A percentile compares a stretch with the other conserved stretches of the same genome.
phyloP scores from a whole-genome alignment of 257 asterid species.

The Fraxinus pennsylvanica region DNA sequence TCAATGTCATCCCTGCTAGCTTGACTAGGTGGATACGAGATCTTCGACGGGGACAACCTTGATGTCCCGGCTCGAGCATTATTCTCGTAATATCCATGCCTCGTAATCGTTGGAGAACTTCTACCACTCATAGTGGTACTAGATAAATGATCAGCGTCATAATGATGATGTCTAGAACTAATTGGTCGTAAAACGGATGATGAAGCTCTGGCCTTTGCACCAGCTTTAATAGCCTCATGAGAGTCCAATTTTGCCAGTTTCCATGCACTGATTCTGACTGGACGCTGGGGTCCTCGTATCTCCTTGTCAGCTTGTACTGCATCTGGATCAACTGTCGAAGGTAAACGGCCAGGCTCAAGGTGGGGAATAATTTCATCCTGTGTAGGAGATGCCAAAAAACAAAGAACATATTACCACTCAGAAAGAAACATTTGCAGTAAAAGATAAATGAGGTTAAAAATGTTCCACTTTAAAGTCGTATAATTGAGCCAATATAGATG shows the following conservation, averaged over 20 bases:
- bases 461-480: neutral
- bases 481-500: neutral
- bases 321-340: conserved; percentile 95
- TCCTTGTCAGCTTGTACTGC: conserved; percentile 59
- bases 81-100: conserved; percentile 55
- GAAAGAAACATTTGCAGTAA: neutral
- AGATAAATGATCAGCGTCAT: conserved; percentile 60
- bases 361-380: conserved; percentile 92
- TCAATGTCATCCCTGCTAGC: conserved; percentile 83
- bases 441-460: neutral
- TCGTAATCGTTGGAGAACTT: conserved; percentile 73
- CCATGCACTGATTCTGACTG: conserved; percentile 90
- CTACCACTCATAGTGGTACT: conserved; percentile 63
- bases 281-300: conserved; percentile 60
- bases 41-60: conserved; percentile 59
- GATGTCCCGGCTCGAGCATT: conserved; percentile 59
- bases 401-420: neutral
- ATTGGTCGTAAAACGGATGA: conserved; percentile 85
- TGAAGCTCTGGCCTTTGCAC: conserved; percentile 92
- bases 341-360: conserved; percentile 83
- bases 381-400: neutral
- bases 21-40: conserved; percentile 76
- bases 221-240: conserved; percentile 82
- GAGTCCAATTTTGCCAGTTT: conserved; percentile 88
- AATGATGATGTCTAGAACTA: conserved; percentile 53